Evolutionary conservation across 495 filamentous ascomycete species (phyloP).

Genomic region (Hypoxylon trugodes): DNA sequence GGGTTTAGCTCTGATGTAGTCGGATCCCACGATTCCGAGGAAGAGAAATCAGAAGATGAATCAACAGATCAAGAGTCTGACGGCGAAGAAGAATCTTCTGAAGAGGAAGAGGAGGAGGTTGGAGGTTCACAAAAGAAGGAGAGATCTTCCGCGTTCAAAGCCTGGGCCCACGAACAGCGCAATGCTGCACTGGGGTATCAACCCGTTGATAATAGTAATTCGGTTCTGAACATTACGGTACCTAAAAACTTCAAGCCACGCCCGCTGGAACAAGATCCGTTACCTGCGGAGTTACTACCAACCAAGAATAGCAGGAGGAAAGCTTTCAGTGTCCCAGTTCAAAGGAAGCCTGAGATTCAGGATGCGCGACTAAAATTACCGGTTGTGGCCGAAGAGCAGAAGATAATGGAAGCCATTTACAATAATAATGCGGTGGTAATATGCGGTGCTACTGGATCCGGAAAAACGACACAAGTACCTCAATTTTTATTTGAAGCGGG

Average conservation of each 20-base stretch:
- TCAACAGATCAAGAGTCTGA: slow-evolving; percentile 43
- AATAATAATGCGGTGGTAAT: slow-evolving; percentile 87
- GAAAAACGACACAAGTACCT: slow-evolving; percentile 96
- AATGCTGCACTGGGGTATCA: slow-evolving; percentile 72
- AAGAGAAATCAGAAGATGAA: slow-evolving; percentile 40
- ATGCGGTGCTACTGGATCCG: slow-evolving; percentile 95
- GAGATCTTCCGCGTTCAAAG: slow-evolving; percentile 82
- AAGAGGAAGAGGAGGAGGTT: slow-evolving; percentile 44
- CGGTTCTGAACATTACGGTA: slow-evolving; percentile 52
- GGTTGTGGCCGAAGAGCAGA: slow-evolving; percentile 93
- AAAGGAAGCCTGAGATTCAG: slow-evolving; percentile 77
- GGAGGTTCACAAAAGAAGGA: slow-evolving; percentile 46
- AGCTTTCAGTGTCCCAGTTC: slow-evolving; percentile 77
- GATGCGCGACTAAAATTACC: slow-evolving; percentile 80
- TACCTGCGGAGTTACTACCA: slow-evolving; percentile 76
- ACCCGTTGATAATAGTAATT: slow-evolving; percentile 41
- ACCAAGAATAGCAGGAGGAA: slow-evolving; percentile 72
- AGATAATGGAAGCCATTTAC: slow-evolving; percentile 97
- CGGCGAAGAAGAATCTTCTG: slow-evolving; percentile 45
- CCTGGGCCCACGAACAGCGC: slow-evolving; percentile 87
- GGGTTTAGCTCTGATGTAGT: slow-evolving; percentile 47
- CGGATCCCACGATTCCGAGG: slow-evolving; percentile 23
- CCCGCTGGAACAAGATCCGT: slow-evolving; percentile 73
- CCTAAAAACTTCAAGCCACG: slow-evolving; percentile 65
- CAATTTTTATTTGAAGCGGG: slow-evolving; percentile 96